Evolutionary conservation across 2,329 filamentous ascomycete species (phyloP), one percentile per base, ranked within the genome.

Genomic region (Cadophora sp.): DNA sequence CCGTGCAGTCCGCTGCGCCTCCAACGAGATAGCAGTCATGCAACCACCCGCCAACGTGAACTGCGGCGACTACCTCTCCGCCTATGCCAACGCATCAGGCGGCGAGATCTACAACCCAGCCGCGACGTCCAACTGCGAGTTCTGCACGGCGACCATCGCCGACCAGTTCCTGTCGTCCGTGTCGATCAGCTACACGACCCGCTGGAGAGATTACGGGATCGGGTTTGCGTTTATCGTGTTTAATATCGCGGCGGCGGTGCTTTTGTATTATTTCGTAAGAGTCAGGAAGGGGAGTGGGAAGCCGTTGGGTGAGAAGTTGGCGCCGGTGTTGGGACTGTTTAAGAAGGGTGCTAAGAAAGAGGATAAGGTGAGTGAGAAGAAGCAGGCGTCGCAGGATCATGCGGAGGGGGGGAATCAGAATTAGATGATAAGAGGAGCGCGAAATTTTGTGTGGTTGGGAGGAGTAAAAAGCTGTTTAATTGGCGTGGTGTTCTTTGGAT

Each of bases 181-280:
- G 55, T 79, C 81, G 59, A 83, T 85, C 68, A 75, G 82, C 67
- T 91, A 89, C 75, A 76, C 70, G 39, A 80, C 91, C 27, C 80
- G 87, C 39, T 92, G 89, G 89, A 83, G 89, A 64, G 89, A 92
- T 76, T 89, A 89, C 74, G 89, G 88, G 2, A 77, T 91, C 30
- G 79, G 88, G 64, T 88, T 84, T 81, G 84, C 81, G 14, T 88
- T 85, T 68, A 83, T 87, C 64, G 75, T 79, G 3, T 86, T 87
- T 76, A 88, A 88, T 70, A 76, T 86, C 53, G 76, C 79, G 36
- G 82, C 80, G 1, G 85, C 85, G 0, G 77, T 87, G 16, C 77
- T 80, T 53, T 74, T 87, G 50, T 88, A 87, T 75, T 87, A 81
- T 80, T 75, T 84, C 70, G 78, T 77, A 0, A 76, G 81, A 5